phyloP scores from a whole-genome alignment of 495 filamentous ascomycete genomes.

The Daldinia decipiens region DNA sequence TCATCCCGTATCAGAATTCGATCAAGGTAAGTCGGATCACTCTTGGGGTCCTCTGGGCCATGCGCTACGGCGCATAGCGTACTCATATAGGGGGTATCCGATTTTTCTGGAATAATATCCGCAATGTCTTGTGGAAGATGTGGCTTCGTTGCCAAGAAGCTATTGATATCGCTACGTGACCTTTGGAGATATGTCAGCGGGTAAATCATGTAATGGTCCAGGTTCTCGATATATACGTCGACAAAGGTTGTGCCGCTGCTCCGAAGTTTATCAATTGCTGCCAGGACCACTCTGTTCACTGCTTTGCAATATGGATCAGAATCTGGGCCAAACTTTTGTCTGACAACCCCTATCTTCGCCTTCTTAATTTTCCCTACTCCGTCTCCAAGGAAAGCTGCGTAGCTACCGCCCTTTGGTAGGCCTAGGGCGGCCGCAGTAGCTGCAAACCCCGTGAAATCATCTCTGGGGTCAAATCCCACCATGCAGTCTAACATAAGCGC shows the following conservation, averaged over 20 bases:
- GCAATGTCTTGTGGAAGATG: slow-evolving; percentile 35
- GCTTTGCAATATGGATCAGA: slow-evolving; percentile 34
- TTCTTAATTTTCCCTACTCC: slow-evolving; percentile 29
- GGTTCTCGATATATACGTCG: slow-evolving; percentile 47
- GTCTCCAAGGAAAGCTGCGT: slow-evolving; percentile 37
- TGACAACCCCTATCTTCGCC: slow-evolving; percentile 44
- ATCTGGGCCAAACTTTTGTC: slow-evolving; percentile 47
- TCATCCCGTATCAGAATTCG: slow-evolving; percentile 33
- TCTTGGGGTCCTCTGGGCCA: slow-evolving; percentile 31
- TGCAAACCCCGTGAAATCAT: slow-evolving; percentile 43
- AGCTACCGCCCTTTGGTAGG: slow-evolving; percentile 44
- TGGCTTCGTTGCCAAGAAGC: slow-evolving; percentile 46
- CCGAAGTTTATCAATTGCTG: slow-evolving; percentile 37
- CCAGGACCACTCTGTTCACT: slow-evolving; percentile 43
- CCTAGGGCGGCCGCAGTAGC: slow-evolving; percentile 35
- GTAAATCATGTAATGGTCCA: slow-evolving; percentile 46
- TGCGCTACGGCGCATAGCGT: slow-evolving; percentile 33
- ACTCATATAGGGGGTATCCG: slow-evolving; percentile 31
- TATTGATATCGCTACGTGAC: slow-evolving; percentile 50
- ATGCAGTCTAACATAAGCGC: slow-evolving; percentile 51
- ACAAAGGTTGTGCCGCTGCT: slow-evolving; percentile 40
- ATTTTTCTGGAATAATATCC: slow-evolving; percentile 29
- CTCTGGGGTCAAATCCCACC: slow-evolving; percentile 49
- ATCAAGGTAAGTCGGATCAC: slow-evolving; percentile 40
- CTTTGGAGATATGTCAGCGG: slow-evolving; percentile 40